Base-by-base conservation (phyloP, 768 basidiomycete species). In the Boletus tomentosulus region DNA sequence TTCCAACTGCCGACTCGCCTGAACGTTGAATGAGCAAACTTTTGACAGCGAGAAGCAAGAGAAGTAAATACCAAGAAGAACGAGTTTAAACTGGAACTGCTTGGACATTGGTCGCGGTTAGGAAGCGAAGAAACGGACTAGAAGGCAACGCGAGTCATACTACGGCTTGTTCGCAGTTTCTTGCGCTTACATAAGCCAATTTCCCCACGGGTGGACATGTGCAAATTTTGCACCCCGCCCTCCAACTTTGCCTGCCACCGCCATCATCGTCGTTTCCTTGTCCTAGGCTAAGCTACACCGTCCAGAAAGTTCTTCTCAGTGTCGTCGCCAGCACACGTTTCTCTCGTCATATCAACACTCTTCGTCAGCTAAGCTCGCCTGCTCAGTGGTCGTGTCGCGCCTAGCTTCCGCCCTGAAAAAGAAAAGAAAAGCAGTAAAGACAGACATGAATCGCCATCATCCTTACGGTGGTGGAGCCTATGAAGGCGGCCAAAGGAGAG, bases 1-100 rank as follows among this genome's bases (percentile, higher is more conserved):
- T 99, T 49, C 97, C 97, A 47, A 99, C 97, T 42, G 97, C 96
- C 38, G 91, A 94, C 77, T 98, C 95, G 64, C 95, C 94, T 97
- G 66, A 39, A 31, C 12, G 53, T 43, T 25, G 55, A 11, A 58
- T 66, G 34, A 62, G 58, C 27, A n/a, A 13, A 34, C 0, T 15
- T 8, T 33, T 6, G 9, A 12, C 3, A n/a, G 3, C 25, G 39
- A 4, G 10, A 2, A 13, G 44, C 4, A 10, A 22, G n/a, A 4
- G 12, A 1, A 30, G 33, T 19, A 13, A 75, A 59, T 57, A 91
- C 97, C 97, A 57, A 98, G 83, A 44, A 98, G 83, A 58, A 98
- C 96, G 61, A 98, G 88, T 72, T 98, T 98, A 78, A 96, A 97
- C 73, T 92, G 91, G 62, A 81, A 89, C 74, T 93, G 91, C 71